phyloP scores from a whole-genome alignment of 2,329 filamentous ascomycete species.

The Diplodia scrobiculata region DNA sequence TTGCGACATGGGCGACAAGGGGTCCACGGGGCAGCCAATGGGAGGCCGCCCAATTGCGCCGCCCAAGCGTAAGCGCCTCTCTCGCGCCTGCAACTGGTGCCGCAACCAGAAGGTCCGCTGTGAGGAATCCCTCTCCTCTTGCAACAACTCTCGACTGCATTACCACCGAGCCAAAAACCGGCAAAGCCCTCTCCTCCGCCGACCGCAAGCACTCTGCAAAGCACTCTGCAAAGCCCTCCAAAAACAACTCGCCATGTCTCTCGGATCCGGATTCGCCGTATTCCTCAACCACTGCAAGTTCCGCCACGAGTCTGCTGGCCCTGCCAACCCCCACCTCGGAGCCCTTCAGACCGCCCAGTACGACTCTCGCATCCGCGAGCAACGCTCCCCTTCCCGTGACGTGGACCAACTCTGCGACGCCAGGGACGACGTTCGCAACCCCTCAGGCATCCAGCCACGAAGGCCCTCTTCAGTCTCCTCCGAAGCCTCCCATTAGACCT shows the following conservation, averaged over 20 bases:
- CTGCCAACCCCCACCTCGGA: not conserved
- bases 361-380: not conserved
- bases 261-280: conserved; percentile 26
- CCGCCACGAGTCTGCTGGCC: conserved; percentile 20
- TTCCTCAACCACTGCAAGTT: conserved; percentile 25
- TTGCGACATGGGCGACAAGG: not conserved
- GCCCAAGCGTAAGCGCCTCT: conserved; percentile 30
- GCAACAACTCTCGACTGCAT: conserved; percentile 27
- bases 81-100: conserved; percentile 31
- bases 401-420: conserved; percentile 3
- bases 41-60: not conserved
- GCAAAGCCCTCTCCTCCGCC: not conserved
- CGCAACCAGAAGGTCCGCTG: conserved; percentile 31
- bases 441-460: conserved; percentile 12
- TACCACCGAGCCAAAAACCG: conserved; percentile 28
- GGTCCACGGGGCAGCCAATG: conserved; percentile 8
- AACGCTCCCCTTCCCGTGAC: not conserved
- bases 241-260: conserved; percentile 9
- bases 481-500: not conserved
- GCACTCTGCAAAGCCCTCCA: conserved; percentile 3
- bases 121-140: conserved; percentile 31
- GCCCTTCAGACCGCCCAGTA: not conserved
- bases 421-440: conserved; percentile 5
- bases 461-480: conserved; percentile 18
- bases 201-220: conserved; percentile 14